Base-by-base conservation (phyloP, 352 stramenopile species). In the Phytophthora hybrid region DNA sequence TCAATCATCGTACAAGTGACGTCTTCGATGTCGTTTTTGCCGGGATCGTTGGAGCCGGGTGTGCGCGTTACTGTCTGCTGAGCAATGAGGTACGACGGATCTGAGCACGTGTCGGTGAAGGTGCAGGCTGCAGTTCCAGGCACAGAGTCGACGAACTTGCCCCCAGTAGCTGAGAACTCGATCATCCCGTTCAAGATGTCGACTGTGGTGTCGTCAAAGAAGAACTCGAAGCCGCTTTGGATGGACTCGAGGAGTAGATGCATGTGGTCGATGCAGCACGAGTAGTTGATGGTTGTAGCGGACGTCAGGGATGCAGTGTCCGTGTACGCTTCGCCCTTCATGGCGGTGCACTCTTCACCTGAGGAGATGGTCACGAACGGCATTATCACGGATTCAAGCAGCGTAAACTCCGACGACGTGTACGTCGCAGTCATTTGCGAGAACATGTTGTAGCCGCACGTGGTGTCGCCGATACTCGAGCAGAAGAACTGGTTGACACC, bases 111-210 rank as follows among this genome's bases (percentile, higher is more conserved):
- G 34, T 82, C 71, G 19, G 68, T 75, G 64, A 78, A 86, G 7
- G 61, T 62, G 46, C 81, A 88, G 10, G 63, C 59, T 7, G 61
- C 69, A 9, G 79, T 84, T 47, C 63, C 69, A 46, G 73, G 46
- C 5, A 88, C 46, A 14, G 79, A 73, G 53, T 88, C 69, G 37
- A 85, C 79, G 41, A 88, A 88, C 31, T 71, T 73, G 49, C 63
- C 66, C 11, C 70, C 63, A 4, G 19, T 70, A 23, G 47, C 62
- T 7, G 69, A 70, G 21, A 89, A 85, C 0, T 83, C 73, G 29
- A 89, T 76, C 67, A 87, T 82, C 16, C 82, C 82, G 51, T 85
- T 87, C 9, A 87, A 60, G 37, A 86, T 85, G 19, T 82, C 74
- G 11, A 78, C 59, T 5, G 74, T 73, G 23, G 70, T 65, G 62